Percentiles rank a stretch among this genome's conserved stretches.
phyloP scores from a whole-genome alignment of 2,329 filamentous ascomycete genomes.

The Trichoderma breve region DNA sequence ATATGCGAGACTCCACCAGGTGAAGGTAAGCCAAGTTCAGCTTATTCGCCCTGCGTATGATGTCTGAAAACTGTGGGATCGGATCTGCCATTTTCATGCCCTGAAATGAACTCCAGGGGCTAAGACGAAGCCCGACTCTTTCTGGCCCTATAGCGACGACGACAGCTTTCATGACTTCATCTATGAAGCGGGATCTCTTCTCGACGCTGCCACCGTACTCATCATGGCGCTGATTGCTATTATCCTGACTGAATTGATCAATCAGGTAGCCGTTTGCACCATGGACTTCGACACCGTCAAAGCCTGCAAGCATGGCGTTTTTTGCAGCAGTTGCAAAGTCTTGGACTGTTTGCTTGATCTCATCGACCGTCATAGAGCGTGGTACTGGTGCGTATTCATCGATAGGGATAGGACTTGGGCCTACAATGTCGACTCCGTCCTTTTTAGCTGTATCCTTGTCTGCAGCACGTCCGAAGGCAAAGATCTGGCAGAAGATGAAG shows the following conservation, averaged over 20 bases:
- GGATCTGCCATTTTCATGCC: constrained; percentile 28
- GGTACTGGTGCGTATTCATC: neutral
- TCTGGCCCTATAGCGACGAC: constrained; percentile 47
- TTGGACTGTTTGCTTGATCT: constrained; percentile 62
- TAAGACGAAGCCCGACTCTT: constrained; percentile 52
- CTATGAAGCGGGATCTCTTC: constrained; percentile 50
- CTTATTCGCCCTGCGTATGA: constrained; percentile 29
- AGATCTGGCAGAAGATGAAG: constrained; percentile 63
- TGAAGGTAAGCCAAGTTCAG: neutral
- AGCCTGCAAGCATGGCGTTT: constrained; percentile 61
- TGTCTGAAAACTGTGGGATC: constrained; percentile 31
- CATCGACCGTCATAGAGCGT: constrained; percentile 43
- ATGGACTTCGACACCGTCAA: constrained; percentile 66
- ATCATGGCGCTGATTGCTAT: constrained; percentile 52
- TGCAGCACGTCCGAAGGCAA: constrained; percentile 59
- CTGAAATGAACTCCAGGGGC: constrained; percentile 45
- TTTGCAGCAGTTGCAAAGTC: constrained; percentile 57
- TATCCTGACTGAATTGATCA: constrained; percentile 58
- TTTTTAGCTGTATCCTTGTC: constrained; percentile 23
- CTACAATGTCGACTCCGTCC: constrained; percentile 22
- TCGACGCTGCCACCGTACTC: constrained; percentile 53
- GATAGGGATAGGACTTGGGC: neutral
- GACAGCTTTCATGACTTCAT: constrained; percentile 47
- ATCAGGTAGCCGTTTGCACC: constrained; percentile 60
- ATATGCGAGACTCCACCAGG: neutral